phyloP scores from a whole-genome alignment of 306 rosid genomes.

The Cucumis melo region DNA sequence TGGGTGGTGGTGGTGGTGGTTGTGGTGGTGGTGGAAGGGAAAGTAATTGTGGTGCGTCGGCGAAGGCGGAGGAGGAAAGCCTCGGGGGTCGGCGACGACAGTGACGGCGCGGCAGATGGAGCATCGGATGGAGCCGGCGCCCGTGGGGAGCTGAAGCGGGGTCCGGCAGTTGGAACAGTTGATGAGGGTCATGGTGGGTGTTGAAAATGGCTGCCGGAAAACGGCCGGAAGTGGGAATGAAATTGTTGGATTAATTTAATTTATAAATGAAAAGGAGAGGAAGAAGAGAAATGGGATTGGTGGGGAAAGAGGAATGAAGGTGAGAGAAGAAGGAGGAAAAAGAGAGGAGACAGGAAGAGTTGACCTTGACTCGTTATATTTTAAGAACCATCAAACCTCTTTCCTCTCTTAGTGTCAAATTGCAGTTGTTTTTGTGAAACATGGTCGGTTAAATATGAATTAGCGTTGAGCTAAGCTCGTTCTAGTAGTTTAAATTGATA shows the following conservation, averaged over 20 bases:
- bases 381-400: neutral
- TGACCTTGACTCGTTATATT: neutral
- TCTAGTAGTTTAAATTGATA: too few relatives aligned
- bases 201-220: neutral
- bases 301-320: neutral
- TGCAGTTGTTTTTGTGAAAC: too few relatives aligned
- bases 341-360: neutral
- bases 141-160: constrained; percentile 28
- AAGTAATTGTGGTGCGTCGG: neutral
- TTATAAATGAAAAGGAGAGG: neutral
- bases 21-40: neutral
- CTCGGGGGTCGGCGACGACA: constrained; percentile 5
- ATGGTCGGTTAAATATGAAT: too few relatives aligned
- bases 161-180: constrained; percentile 31
- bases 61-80: neutral
- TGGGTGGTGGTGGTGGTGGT: neutral
- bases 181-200: constrained; percentile 5
- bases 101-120: constrained; percentile 27
- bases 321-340: neutral
- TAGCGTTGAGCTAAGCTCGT: too few relatives aligned
- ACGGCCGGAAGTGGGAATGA: neutral
- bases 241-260: neutral
- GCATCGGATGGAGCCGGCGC: constrained; percentile 25
- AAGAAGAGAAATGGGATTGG: too few relatives aligned
- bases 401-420: neutral